Base-by-base conservation (phyloP, 768 basidiomycete species). In the Rhizopogon sp. region DNA sequence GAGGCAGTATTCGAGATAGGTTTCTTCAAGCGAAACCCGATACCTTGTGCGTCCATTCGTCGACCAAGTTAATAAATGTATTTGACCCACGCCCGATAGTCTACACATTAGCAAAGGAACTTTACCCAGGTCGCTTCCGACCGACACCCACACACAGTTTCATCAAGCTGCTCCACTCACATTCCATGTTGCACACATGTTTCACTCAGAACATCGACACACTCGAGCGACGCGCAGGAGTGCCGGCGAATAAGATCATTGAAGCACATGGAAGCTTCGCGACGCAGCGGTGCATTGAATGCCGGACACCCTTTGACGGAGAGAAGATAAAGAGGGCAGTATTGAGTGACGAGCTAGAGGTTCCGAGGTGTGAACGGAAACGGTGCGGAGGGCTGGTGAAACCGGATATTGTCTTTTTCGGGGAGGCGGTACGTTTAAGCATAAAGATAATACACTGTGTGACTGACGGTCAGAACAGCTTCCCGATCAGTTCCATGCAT, bases 181-280 rank as follows among this genome's bases (percentile, higher is more conserved):
- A 89, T 60, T 66, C 68, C 1, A 75, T 88, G 14, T 81, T 99
- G 1, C 80, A 83, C 58, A 85, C 78, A 41, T 90, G 88, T 72
- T 91, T 90, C 64, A 93, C 92, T 5, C 93, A 93, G 70, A 95
- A 94, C 64, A 93, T 93, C 53, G 95, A 98, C 66, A 95, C 93
- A 0, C 81, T 98, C 13, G 96, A 98, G 66, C 80, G 90, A 2
- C 78, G 83, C 5, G 91, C 93, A 0, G 91, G 91, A 5, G 79
- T 97, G 0, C 84, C 89, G 0, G 76, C 70, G 1, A 70, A 80
- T 33, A 84, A 84, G 66, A 85, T 98, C 57, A 78, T 98, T 46
- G 96, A 98, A 72, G 97, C 97, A 0, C 97, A 99, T 64, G 97
- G 96, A 3, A 94, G 90, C 60, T 99, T 98, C 61, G 96, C 96